phyloP scores from a whole-genome alignment of 148 eudicot genomes.

The Cornus controversa region DNA sequence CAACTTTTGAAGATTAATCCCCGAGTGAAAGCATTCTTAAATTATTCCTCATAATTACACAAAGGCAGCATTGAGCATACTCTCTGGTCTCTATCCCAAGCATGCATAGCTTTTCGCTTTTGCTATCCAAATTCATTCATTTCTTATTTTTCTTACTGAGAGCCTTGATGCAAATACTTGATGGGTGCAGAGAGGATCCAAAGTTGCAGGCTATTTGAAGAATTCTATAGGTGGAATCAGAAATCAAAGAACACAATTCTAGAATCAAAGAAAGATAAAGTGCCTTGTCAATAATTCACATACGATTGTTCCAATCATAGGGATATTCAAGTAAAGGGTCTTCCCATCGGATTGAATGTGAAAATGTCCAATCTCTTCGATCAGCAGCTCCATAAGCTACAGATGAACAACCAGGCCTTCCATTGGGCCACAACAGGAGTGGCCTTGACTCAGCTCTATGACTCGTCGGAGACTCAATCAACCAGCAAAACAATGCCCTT shows the following conservation, averaged over 20 bases:
- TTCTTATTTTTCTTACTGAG: constrained; percentile 15
- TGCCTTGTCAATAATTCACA: constrained; percentile 8
- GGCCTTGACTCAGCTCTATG: constrained; percentile 57
- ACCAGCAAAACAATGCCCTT: constrained; percentile 88
- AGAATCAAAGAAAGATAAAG: background rate
- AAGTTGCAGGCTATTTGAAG: constrained; percentile 45
- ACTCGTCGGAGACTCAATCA: constrained; percentile 56
- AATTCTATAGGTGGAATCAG: constrained; percentile 69
- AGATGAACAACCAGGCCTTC: constrained; percentile 96
- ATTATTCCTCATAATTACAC: constrained; percentile 1
- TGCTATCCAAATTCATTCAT: background rate
- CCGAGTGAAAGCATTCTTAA: background rate
- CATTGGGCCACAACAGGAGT: constrained; percentile 85
- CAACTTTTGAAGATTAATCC: background rate
- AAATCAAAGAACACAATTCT: constrained; percentile 38
- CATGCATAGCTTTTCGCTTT: background rate
- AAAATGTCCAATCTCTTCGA: constrained; percentile 95
- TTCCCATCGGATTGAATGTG: constrained; percentile 67
- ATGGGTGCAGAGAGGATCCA: constrained; percentile 74
- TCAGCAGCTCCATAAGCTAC: constrained; percentile 92
- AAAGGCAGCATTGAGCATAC: constrained; percentile 4
- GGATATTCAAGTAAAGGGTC: constrained; percentile 61
- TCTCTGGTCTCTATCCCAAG: constrained; percentile 2
- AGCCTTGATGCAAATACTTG: constrained; percentile 50
- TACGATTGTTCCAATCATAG: constrained; percentile 88